Base-by-base conservation (phyloP, 139 green algal species). In the Chlorella sp. region DNA sequence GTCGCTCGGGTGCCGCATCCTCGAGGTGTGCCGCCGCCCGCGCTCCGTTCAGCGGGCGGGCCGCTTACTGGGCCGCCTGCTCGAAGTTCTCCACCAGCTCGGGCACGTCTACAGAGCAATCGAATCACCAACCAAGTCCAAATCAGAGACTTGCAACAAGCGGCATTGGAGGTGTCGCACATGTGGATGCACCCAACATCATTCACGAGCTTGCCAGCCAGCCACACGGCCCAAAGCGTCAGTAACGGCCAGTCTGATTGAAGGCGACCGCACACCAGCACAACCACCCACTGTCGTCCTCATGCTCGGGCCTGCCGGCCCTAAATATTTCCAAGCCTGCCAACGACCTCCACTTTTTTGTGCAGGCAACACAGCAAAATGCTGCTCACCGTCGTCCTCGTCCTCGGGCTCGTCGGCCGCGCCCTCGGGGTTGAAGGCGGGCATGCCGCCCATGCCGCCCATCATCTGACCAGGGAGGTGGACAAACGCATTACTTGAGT, bases 71-170 rank as follows among this genome's bases (percentile, higher is more conserved):
- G 34, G 82, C 82, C 22, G 73, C 83, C 73, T 82, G 43, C 85
- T 98, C 95, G 80, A 98, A 98, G 92, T 97, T 95, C 82, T 97
- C 96, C 41, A 99, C 96, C 70, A 98, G 90, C 76, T 98, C 95
- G 9, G 96, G 96, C 67, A 98, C 96, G 81, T 98, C 95, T 93
- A 90, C 75, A 83, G 24, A 16, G 32, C 3, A n/a, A n/a, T n/a
- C n/a, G n/a, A n/a, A n/a, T n/a, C n/a, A n/a, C n/a, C n/a, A n/a
- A n/a, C n/a, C n/a, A n/a, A n/a, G n/a, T n/a, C n/a, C n/a, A n/a
- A n/a, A n/a, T n/a, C n/a, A n/a, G n/a, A n/a, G n/a, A n/a, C n/a
- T n/a, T n/a, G n/a, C n/a, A n/a, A n/a, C n/a, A n/a, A n/a, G n/a
- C n/a, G n/a, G n/a, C n/a, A n/a, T n/a, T n/a, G n/a, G n/a, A n/a